Base-by-base conservation (phyloP, 805 yeast genomes). In the Cyberlindnera petersonii region DNA sequence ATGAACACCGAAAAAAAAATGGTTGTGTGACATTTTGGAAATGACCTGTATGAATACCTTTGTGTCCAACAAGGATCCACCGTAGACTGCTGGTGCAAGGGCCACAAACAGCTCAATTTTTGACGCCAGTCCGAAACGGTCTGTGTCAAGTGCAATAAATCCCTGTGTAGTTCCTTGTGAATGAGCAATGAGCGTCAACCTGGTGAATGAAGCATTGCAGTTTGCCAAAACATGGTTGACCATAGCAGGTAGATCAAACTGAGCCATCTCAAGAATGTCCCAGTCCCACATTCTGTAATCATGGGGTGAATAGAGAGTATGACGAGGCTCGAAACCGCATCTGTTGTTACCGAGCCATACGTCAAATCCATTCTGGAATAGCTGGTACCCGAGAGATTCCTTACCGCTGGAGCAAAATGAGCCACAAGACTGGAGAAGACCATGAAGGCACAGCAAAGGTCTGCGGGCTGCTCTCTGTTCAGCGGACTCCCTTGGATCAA, bases 151-250 rank as follows among this genome's bases (percentile, higher is more conserved):
- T 33, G 87, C 75, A 52, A 84, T 64, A 39, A 87, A 82, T 1
- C 83, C 71, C 59, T 89, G 96, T 0, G 96, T 78, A 2, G 96
- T 88, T 1, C 98, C 98, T 62, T 93, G 98, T 13, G 95, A 86
- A 58, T 91, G 98, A 2, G 89, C 89, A 9, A 81, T 71, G 17
- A 91, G 60, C 0, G 82, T 70, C 7, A 89, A 50, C 50, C 79
- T 73, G 7, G 18, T 20, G 0, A 71, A 60, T 9, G 44, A 44
- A 3, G 59, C 48, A 6, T 55, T 53, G 0, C 74, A 60, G 17
- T 52, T 56, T 2, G 57, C 43, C 24, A 79, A 58, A 1, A 88
- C 82, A 39, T 72, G 71, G 24, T 79, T 74, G 8, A 89, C 68
- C 61, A 91, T 65, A 15, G 85, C 70, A 1, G 95, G 84, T 29